Percentiles rank a stretch among this genome's conserved stretches.
These are phyloP conservation scores for Paramecium octaurelia DNA, from an alignment of 73 alveolate species.

Conservation along the genomic window DNA sequence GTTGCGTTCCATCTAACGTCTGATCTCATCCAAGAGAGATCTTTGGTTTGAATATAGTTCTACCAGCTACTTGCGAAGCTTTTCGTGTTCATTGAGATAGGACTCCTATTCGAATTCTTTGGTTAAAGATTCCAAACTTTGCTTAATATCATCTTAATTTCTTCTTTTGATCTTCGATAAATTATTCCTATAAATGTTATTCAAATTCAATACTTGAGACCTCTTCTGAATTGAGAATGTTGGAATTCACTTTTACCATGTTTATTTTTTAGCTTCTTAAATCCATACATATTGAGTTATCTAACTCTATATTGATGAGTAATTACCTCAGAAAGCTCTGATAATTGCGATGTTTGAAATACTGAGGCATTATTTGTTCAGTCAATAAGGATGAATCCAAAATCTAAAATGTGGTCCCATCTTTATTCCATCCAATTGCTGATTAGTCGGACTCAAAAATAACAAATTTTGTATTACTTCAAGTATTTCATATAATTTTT, in stretches of 20 bases:
- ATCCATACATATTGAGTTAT: slow-evolving; percentile 38
- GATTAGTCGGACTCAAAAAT: background rate
- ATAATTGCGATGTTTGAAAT: slow-evolving; percentile 35
- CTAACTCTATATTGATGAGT: background rate
- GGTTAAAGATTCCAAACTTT: background rate
- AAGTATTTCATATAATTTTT: background rate
- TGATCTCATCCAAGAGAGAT: background rate
- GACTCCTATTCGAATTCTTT: slow-evolving; percentile 13
- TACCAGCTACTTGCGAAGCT: background rate
- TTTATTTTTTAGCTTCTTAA: background rate
- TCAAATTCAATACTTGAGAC: background rate
- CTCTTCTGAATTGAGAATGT: background rate
- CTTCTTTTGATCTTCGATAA: background rate
- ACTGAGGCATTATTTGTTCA: background rate
- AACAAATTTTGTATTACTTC: background rate
- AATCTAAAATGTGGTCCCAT: background rate
- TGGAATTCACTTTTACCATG: background rate
- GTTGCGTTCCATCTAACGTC: background rate
- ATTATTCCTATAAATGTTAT: background rate
- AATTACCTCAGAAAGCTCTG: slow-evolving; percentile 8
- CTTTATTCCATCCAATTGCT: background rate
- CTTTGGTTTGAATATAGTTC: background rate
- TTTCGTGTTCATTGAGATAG: background rate
- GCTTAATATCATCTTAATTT: slow-evolving; percentile 5
- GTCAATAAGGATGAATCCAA: background rate